Base-by-base conservation (phyloP, 768 basidiomycete species). In the Favolaschia claudopus region DNA sequence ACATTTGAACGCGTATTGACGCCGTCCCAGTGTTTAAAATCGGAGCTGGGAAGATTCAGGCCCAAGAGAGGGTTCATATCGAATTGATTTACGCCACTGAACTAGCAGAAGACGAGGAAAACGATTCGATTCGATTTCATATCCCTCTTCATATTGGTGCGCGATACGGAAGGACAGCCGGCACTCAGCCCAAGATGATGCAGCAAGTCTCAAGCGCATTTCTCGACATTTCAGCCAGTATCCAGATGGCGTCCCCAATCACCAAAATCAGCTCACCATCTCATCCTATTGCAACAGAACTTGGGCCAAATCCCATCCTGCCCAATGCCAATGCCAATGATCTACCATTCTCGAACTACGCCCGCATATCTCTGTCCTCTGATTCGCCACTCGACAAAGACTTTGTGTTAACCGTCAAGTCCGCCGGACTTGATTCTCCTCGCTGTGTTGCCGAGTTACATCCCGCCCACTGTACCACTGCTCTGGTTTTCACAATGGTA, bases 401-500 rank as follows among this genome's bases (percentile, higher is more conserved):
- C 50, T 77, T 83, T 25, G 76, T 81, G 4, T 48, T 84, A 37
- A 68, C 70, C 1, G 69, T 83, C 34, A 60, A 73, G 20, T 76
- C 81, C 0, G 65, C 72, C 5, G 76, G 73, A 0, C 59, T 83
- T 5, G 81, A 82, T 46, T 59, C 65, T 3, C 79, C 82, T 1
- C 72, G 80, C 20, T 81, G 80, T 52, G 72, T 82, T 54, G 79
- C 74, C 3, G 80, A 82, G 54, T 33, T 55, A 13, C 55, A 65
- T 34, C 59, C 59, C 14, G 33, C 20, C 40, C 40, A 32, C 1
- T 33, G 58, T 12, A 72, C 74, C 0, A 54, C 75, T 2, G 79
- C 77, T 0, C 61, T 81, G 66, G 74, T 72, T 17, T 59, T 82
- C n/a, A 79, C 74, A 1, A 66, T 82, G 13, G 75, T 83, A 3